Evolutionary conservation across 768 basidiomycete species (phyloP), one percentile per base, ranked within the genome.

Genomic region (Termitomyces titanicus): DNA sequence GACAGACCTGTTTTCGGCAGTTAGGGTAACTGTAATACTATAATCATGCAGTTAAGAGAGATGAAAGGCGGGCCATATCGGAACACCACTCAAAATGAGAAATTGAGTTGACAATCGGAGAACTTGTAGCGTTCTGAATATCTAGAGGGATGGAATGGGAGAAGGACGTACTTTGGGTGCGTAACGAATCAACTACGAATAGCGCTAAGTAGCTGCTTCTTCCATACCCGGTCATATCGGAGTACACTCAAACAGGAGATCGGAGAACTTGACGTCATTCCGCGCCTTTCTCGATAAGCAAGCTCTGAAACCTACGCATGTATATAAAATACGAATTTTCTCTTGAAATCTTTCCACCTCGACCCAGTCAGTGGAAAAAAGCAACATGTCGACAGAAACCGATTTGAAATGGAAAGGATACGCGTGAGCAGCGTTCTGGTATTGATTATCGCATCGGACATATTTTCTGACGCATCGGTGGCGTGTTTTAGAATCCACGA

Each of bases 401-500:
- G 51, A 60, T 17, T 20, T 49, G 4, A 20, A 57, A 44, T 60
- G 55, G 55, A 57, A 52, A 34, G 59, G 59, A 29, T 60, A 60
- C 34, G 59, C 59, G 59, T 54, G 29, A 27, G n/a, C n/a, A n/a
- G n/a, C n/a, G 47, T 47, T 2, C 5, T 2, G 1, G 10, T 27
- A 24, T 39, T 12, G 3, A 12, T 11, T 31, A 1, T 17, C 5
- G 12, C 22, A 8, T 34, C 40, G 20, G n/a, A 20, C 15, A 18
- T 20, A n/a, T 31, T 9, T 9, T 17, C 34, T 46, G 18, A 43
- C 33, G 24, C 18, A n/a, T n/a, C n/a, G n/a, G 25, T 45, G 12
- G 8, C n/a, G n/a, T 47, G 34, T 13, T 13, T n/a, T 50, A 74
- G 72, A 39, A 54, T 73, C 22, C 64, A 70, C 48, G 70, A 73